phyloP scores from a whole-genome alignment of 148 eudicot species.

The Cornus kousa region DNA sequence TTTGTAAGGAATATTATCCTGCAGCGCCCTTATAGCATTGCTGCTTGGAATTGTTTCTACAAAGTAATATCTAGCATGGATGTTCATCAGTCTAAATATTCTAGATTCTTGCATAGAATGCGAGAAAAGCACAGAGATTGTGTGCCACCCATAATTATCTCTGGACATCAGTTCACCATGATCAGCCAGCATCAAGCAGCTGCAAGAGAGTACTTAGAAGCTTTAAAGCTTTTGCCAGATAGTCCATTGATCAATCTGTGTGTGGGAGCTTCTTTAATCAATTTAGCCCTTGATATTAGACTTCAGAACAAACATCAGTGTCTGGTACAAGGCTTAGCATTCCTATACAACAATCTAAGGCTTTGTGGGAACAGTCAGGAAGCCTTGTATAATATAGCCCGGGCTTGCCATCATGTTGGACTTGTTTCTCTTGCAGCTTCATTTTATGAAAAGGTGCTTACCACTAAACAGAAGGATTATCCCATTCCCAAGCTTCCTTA shows the following conservation, averaged over 20 bases:
- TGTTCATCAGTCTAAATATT: constrained; percentile 46
- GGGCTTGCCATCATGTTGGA: constrained; percentile 86
- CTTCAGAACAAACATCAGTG: constrained; percentile 94
- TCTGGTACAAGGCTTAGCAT: constrained; percentile 80
- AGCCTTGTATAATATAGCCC: constrained; percentile 71
- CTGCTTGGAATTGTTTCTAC: constrained; percentile 59
- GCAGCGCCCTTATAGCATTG: constrained; percentile 39
- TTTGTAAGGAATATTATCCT: constrained; percentile 41
- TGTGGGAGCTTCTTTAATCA: constrained; percentile 76
- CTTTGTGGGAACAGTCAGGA: constrained; percentile 80
- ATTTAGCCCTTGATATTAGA: constrained; percentile 75
- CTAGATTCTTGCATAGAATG: constrained; percentile 58
- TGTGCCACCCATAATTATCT: constrained; percentile 73
- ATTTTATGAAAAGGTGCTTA: constrained; percentile 78
- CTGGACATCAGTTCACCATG: constrained; percentile 71
- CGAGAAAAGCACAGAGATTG: constrained; percentile 54
- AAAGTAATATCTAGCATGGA: constrained; percentile 40
- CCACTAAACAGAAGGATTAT: constrained; percentile 46
- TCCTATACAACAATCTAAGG: constrained; percentile 66
- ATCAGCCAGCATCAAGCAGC: constrained; percentile 89
- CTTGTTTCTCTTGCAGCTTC: constrained; percentile 67
- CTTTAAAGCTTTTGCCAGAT: constrained; percentile 76
- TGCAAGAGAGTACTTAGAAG: constrained; percentile 84
- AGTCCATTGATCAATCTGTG: constrained; percentile 81
- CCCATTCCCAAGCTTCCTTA: constrained; percentile 59